A percentile compares a stretch with the other conserved stretches of the same genome.
Evolutionary conservation across 768 basidiomycete species (phyloP).

Genomic region (Termitomyces sp.): DNA sequence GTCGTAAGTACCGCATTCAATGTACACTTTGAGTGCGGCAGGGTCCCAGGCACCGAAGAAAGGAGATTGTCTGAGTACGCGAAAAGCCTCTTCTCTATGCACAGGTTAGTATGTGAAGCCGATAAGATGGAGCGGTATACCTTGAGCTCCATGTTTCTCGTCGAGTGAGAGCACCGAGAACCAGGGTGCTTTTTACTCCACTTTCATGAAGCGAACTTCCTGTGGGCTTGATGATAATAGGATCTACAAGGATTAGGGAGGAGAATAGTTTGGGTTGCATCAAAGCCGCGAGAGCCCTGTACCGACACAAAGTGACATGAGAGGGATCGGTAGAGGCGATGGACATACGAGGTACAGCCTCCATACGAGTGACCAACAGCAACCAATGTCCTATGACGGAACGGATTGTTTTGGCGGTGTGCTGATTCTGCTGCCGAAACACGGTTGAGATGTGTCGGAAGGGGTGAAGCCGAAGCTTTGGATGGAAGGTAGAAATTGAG

Average conservation of each 20-base stretch:
- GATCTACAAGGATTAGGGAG: slow-evolving; percentile 72
- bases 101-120: background rate
- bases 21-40: slow-evolving; percentile 53
- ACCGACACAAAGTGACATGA: background rate
- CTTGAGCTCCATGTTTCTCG: slow-evolving; percentile 60
- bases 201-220: slow-evolving; percentile 6
- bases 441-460: slow-evolving; percentile 52
- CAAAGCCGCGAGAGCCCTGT: slow-evolving; percentile 49
- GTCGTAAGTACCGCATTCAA: slow-evolving; percentile 50
- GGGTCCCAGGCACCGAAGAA: slow-evolving; percentile 76
- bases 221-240: slow-evolving; percentile 47
- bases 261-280: slow-evolving; percentile 64
- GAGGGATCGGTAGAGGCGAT: background rate
- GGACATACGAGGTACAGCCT: slow-evolving; percentile 66
- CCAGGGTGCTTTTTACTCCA: slow-evolving; percentile 17
- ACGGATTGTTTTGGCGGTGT: slow-evolving; percentile 43
- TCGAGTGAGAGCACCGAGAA: slow-evolving; percentile 48
- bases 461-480: slow-evolving; percentile 18
- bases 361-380: slow-evolving; percentile 84
- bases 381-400: slow-evolving; percentile 48
- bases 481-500: slow-evolving; percentile 62
- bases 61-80: slow-evolving; percentile 40
- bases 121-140: slow-evolving; percentile 24
- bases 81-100: slow-evolving; percentile 55
- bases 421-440: slow-evolving; percentile 37